These are phyloP conservation scores for Pouteria campechiana DNA, from an alignment of 179 eudicot genomes.

Conservation along the genomic window DNA sequence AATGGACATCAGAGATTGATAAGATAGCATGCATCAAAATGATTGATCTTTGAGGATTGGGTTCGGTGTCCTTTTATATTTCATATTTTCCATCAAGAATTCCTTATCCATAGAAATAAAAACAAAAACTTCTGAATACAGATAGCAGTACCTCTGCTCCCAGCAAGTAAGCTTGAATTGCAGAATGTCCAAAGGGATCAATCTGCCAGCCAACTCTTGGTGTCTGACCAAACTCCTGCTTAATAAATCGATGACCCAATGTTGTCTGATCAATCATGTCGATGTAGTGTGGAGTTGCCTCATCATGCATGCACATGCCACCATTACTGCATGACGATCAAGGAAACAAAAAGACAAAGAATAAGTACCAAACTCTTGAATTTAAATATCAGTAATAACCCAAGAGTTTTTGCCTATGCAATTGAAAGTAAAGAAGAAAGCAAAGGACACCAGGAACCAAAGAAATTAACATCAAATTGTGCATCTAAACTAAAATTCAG, in stretches of 20 bases:
- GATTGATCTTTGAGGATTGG: too few species aligned
- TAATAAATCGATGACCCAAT: conserved; percentile 67
- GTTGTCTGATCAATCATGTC: conserved; percentile 99
- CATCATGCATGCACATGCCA: conserved; percentile 96
- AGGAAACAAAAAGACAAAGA: not conserved
- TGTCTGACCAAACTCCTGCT: conserved; percentile 63
- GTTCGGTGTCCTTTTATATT: too few species aligned
- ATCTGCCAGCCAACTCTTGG: conserved; percentile 99
- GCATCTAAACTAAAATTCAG: too few species aligned
- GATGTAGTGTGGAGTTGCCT: conserved; percentile 85
- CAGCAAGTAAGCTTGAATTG: conserved; percentile 90
- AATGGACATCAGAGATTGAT: too few species aligned
- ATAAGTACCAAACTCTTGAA: not conserved
- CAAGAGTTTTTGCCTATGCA: too few species aligned
- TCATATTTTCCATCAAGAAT: too few species aligned
- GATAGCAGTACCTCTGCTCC: conserved; percentile 69
- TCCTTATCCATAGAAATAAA: too few species aligned
- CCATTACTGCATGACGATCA: conserved; percentile 60
- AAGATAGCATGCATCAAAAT: too few species aligned
- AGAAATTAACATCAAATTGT: too few species aligned
- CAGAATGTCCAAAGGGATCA: conserved; percentile 98
- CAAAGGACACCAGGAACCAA: too few species aligned
- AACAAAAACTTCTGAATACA: too few species aligned
- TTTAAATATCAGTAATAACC: not conserved
- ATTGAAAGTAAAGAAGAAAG: too few species aligned